Conservation (phyloP, 345 rosid genomes). For the Crucihimalaya himalaica region DNA sequence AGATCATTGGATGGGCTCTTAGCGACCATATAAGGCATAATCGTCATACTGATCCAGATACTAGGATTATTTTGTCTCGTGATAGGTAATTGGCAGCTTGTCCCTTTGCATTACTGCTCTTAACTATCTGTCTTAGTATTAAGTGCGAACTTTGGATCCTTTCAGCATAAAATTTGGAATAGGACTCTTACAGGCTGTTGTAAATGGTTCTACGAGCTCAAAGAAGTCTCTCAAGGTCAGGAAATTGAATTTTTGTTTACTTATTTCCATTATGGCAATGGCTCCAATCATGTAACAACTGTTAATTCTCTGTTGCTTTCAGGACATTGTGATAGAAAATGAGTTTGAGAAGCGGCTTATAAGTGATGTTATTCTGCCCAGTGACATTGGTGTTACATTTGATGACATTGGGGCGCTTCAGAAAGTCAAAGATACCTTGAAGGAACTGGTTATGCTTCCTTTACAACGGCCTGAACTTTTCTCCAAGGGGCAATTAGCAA, state of each 20-base stretch:
- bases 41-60: constrained; percentile 54
- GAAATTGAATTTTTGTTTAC: constrained; percentile 10
- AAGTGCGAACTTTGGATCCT: constrained; percentile 32
- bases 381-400: constrained; percentile 14
- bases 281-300: neutral
- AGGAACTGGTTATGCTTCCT: constrained; percentile 6
- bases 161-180: constrained; percentile 79
- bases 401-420: constrained; percentile 10
- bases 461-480: constrained; percentile 17
- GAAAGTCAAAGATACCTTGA: constrained; percentile 9
- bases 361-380: constrained; percentile 1
- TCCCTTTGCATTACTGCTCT: neutral
- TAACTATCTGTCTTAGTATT: neutral
- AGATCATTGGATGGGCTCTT: constrained; percentile 84
- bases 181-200: constrained; percentile 62
- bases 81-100: constrained; percentile 62
- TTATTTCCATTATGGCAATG: neutral
- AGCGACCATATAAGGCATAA: constrained; percentile 78
- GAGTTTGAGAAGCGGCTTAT: neutral
- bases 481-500: neutral
- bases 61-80: constrained; percentile 58
- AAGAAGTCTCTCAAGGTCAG: constrained; percentile 80
- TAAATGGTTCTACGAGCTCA: constrained; percentile 72
- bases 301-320: neutral
- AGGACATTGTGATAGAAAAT: constrained; percentile 9